Conservation (phyloP, 306 rosid species). For the Luffa aegyptiaca region DNA sequence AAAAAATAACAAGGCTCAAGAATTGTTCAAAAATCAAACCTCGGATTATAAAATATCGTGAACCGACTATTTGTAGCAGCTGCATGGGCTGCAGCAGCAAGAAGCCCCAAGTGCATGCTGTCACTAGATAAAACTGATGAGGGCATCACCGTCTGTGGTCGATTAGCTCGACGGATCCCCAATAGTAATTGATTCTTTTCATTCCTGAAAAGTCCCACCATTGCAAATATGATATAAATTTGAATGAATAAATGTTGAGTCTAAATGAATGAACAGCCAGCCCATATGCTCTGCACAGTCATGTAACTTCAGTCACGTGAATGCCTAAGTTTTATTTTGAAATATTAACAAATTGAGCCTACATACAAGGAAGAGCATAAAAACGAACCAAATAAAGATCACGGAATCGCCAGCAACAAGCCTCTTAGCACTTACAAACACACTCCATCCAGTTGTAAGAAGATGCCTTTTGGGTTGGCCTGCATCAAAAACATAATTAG, state of each 20-base stretch:
- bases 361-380: neutral
- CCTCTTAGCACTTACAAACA: constrained; percentile 94
- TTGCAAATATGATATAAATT: constrained; percentile 6
- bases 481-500: constrained; percentile 22
- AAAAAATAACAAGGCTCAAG: neutral
- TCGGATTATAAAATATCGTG: constrained; percentile 93
- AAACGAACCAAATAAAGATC: constrained; percentile 84
- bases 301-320: neutral
- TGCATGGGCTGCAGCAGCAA: constrained; percentile 99
- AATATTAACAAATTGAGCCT: neutral
- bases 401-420: constrained; percentile 97
- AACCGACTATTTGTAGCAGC: constrained; percentile 95
- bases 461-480: constrained; percentile 99
- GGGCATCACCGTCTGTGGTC: constrained; percentile 97
- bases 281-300: neutral
- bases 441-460: constrained; percentile 99
- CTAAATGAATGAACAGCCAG: neutral
- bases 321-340: neutral
- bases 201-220: constrained; percentile 46
- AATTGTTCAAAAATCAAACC: constrained; percentile 27
- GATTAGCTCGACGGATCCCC: constrained; percentile 83
- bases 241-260: neutral
- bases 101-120: constrained; percentile 99
- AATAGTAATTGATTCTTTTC: constrained; percentile 89
- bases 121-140: constrained; percentile 96